A percentile compares a stretch with the other conserved stretches of the same genome.
phyloP scores from a whole-genome alignment of 805 yeast species.

The Grigorovia humatica region DNA sequence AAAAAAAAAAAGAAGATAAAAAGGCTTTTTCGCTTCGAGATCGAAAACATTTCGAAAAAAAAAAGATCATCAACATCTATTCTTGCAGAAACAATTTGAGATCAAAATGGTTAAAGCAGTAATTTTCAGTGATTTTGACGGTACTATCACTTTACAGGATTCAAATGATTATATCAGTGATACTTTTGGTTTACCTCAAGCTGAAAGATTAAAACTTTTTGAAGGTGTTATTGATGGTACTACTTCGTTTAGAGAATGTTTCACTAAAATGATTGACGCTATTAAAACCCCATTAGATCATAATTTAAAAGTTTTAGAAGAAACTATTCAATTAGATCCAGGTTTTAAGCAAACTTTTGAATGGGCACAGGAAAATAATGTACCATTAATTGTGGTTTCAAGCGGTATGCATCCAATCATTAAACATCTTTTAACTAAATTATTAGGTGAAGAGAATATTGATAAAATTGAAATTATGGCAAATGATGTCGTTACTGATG shows the following conservation, averaged over 20 bases:
- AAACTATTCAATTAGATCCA: slow-evolving; percentile 70
- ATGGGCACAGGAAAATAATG: slow-evolving; percentile 61
- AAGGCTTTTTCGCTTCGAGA: neutral
- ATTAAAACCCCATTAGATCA: slow-evolving; percentile 66
- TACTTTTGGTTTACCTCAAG: slow-evolving; percentile 73
- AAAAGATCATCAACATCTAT: neutral
- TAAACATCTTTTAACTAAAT: slow-evolving; percentile 56
- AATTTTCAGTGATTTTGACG: slow-evolving; percentile 96
- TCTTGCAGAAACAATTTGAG: neutral
- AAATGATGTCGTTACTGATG: slow-evolving; percentile 54
- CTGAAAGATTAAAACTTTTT: slow-evolving; percentile 55
- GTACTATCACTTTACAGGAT: slow-evolving; percentile 92
- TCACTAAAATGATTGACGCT: slow-evolving; percentile 74
- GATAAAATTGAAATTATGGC: slow-evolving; percentile 69
- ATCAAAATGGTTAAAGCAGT: slow-evolving; percentile 45
- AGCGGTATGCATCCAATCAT: slow-evolving; percentile 94
- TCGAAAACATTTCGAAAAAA: neutral
- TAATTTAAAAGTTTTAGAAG: slow-evolving; percentile 60
- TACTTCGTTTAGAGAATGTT: slow-evolving; percentile 72
- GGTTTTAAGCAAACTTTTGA: slow-evolving; percentile 76
- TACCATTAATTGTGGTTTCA: slow-evolving; percentile 82
- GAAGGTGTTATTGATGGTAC: slow-evolving; percentile 60
- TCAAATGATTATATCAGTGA: slow-evolving; percentile 90
- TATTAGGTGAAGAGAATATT: slow-evolving; percentile 70
- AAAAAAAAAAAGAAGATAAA: no score